A percentile compares a stretch with the other conserved stretches of the same genome.
Evolutionary conservation across 495 filamentous ascomycete genomes (phyloP).

Genomic region (Aspergillus leporis): DNA sequence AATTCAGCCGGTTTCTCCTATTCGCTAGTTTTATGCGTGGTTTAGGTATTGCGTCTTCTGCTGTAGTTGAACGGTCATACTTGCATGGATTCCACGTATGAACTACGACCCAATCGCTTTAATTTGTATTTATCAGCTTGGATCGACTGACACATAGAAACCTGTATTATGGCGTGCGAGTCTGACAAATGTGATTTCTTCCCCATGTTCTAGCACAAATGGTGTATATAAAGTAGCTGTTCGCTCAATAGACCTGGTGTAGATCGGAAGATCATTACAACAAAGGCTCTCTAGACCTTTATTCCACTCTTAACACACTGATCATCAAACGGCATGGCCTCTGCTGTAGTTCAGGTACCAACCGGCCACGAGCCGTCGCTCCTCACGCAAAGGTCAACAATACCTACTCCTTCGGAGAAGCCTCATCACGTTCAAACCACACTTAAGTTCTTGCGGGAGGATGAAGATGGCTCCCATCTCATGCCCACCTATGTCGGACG

Average conservation of each 20-base stretch:
- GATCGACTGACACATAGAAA: slow-evolving; percentile 27
- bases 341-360: slow-evolving; percentile 43
- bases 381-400: slow-evolving; percentile 15
- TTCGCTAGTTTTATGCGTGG: not conserved
- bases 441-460: slow-evolving; percentile 61
- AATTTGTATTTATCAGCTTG: slow-evolving; percentile 11
- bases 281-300: not conserved
- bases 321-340: slow-evolving; percentile 28
- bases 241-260: not conserved
- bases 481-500: slow-evolving; percentile 46
- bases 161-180: slow-evolving; percentile 33
- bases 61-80: not conserved
- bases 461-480: slow-evolving; percentile 58
- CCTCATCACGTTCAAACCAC: slow-evolving; percentile 54
- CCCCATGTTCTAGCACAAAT: slow-evolving; percentile 10
- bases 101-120: not conserved
- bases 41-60: not conserved
- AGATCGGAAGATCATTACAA: not conserved
- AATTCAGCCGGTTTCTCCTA: not conserved
- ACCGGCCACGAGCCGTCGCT: slow-evolving; percentile 15
- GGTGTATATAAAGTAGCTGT: slow-evolving; percentile 15
- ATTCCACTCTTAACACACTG: not conserved
- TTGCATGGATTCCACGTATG: not conserved
- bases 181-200: slow-evolving; percentile 31
- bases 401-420: slow-evolving; percentile 20